Evolutionary conservation across 2,329 filamentous ascomycete genomes (phyloP), one percentile per base, ranked within the genome.

Genomic region (Penicillium oxalicum): DNA sequence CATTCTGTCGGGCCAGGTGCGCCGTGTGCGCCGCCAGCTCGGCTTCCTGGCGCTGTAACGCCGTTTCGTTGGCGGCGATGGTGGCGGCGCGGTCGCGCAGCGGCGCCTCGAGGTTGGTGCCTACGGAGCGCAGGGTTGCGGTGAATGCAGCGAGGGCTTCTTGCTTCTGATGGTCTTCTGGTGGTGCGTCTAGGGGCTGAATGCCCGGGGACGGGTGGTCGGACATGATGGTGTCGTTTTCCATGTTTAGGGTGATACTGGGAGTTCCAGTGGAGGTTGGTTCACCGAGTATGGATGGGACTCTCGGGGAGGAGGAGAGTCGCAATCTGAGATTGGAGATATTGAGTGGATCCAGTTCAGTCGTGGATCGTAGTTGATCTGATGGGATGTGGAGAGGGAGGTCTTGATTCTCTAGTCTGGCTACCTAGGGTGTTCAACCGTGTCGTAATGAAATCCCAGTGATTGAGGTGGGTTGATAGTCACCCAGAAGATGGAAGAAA

Each of bases 21-120:
- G 66, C 67, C n/a, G 77, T 80, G 52, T 74, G 66, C 55, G 71
- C 74, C 37, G 65, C 69, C 34, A 82, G 58, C 39, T 79, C 73
- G 37, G 68, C 70, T 59, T 84, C 78, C 59, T 84, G 81, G 55
- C 74, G 76, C 11, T 70, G 64, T 32, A 84, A 75, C 1, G 75
- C 74, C 5, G 68, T 61, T 11, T 74, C 70, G 61, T 83, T 83
- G 38, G 69, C 62, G 62, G 82, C 78, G n/a, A 84, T 72, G 49
- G 75, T 77, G 39, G 72, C 67, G 18, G 78, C 79, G 46, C 79
- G 76, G 42, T 72, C 71, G 52, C 76, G 76, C 43, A 82, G 72
- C 40, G 78, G 74, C 13, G 70, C 62, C 56, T 80, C 77, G 57
- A 81, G 72, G 45, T 70, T 75, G 65, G 61, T 68, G 64, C 70